phyloP scores from a whole-genome alignment of 2,329 filamentous ascomycete species.

The Nemania serpens region DNA sequence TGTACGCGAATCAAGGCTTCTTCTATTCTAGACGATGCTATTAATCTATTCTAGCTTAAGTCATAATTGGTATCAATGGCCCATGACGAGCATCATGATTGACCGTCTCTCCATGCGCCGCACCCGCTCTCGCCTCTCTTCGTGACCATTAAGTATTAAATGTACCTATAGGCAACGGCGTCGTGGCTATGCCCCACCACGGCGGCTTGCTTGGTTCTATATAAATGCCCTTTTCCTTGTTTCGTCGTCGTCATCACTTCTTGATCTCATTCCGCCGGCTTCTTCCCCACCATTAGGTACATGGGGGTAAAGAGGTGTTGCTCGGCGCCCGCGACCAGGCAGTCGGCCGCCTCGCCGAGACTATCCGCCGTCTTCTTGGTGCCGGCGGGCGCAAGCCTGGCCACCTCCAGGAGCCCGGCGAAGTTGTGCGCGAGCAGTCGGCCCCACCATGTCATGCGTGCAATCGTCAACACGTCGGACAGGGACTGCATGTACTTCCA shows the following conservation, averaged over 20 bases:
- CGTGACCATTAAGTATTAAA: conserved; percentile 25
- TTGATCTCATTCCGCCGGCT: conserved; percentile 61
- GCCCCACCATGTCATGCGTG: conserved; percentile 87
- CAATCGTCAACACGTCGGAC: conserved; percentile 80
- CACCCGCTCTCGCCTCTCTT: neutral
- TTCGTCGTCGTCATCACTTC: conserved; percentile 20
- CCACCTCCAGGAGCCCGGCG: conserved; percentile 74
- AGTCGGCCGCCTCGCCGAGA: conserved; percentile 79
- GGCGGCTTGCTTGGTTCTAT: conserved; percentile 4
- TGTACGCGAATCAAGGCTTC: conserved; percentile 6
- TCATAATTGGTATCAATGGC: neutral
- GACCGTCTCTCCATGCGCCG: neutral
- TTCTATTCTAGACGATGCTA: too few relatives aligned
- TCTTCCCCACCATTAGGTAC: conserved; percentile 95
- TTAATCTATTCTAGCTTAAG: conserved; percentile 12
- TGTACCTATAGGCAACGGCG: conserved; percentile 14
- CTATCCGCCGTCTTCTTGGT: conserved; percentile 96
- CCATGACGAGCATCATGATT: neutral
- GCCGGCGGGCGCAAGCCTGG: conserved; percentile 77
- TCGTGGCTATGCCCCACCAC: conserved; percentile 19
- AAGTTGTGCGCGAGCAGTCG: conserved; percentile 76
- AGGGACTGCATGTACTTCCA: conserved; percentile 81
- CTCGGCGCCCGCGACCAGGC: conserved; percentile 81
- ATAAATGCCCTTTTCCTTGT: neutral
- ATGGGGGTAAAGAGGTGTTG: conserved; percentile 97